Evolutionary conservation across 495 filamentous ascomycete genomes (phyloP).

Genomic region (Daldinia childiae): DNA sequence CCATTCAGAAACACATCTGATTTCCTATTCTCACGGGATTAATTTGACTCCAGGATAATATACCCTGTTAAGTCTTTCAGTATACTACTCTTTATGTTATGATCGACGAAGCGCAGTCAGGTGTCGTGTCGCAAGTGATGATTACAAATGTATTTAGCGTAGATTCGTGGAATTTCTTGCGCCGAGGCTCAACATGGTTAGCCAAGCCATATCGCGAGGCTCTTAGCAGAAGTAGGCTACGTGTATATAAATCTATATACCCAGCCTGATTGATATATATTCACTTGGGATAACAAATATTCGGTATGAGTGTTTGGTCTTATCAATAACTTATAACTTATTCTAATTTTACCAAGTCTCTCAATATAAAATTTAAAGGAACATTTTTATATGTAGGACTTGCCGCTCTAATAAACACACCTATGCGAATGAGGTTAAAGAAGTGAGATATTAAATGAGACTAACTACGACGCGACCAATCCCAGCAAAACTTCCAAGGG

Average conservation of each 20-base stretch:
- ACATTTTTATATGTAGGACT: background rate
- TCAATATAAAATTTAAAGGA: background rate
- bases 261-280: too few relatives aligned
- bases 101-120: background rate
- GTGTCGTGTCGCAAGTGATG: background rate
- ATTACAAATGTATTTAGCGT: background rate
- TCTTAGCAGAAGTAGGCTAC: background rate
- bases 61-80: background rate
- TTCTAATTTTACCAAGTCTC: background rate
- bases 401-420: background rate
- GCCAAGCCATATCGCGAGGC: background rate
- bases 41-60: too few relatives aligned
- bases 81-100: background rate
- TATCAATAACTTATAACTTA: background rate
- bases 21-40: too few relatives aligned
- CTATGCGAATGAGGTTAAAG: background rate
- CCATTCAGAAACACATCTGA: too few relatives aligned
- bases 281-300: too few relatives aligned
- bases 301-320: too few relatives aligned
- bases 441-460: background rate
- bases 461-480: background rate
- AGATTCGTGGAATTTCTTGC: background rate
- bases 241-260: too few relatives aligned
- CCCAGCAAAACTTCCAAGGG: background rate
- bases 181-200: background rate